Conservation (phyloP, 139 green algal genomes). For the Limnomonas spitsbergensis region DNA sequence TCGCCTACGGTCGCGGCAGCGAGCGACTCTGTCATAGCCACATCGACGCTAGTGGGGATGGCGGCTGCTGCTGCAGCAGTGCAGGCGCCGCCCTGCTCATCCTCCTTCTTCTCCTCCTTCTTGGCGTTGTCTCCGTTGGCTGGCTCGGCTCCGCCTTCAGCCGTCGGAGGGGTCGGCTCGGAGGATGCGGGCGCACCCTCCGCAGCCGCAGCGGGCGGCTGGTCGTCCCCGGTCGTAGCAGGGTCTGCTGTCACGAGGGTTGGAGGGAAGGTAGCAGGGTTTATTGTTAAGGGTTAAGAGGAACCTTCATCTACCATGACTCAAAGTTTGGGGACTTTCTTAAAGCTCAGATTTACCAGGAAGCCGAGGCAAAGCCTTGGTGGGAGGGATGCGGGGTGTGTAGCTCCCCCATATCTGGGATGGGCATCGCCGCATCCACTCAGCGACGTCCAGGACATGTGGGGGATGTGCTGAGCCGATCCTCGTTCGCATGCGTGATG, state of each 20-base stretch:
- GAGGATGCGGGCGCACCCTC: conserved; percentile 6
- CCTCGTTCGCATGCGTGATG: no score
- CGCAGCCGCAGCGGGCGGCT: conserved; percentile 16
- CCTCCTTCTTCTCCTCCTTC: neutral
- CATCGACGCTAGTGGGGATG: neutral
- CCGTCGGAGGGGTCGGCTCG: conserved; percentile 26
- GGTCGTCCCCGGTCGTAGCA: conserved; percentile 6
- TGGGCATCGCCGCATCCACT: no score
- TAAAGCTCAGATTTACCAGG: no score
- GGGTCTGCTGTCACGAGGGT: conserved; percentile 19
- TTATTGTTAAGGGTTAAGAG: no score
- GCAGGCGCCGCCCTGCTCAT: neutral
- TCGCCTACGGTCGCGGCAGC: conserved; percentile 16
- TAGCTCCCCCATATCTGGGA: no score
- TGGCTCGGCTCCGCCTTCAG: conserved; percentile 17
- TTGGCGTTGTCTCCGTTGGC: neutral
- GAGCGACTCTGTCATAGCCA: neutral
- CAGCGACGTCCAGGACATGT: no score
- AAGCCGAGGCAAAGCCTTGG: no score
- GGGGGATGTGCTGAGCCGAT: no score
- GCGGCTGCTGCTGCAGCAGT: neutral
- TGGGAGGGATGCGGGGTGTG: no score
- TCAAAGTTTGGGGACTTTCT: no score
- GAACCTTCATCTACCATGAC: no score
- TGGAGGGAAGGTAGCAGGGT: no score